Conservation (phyloP, 2,329 filamentous ascomycete species). For the Curvularia sp. region DNA sequence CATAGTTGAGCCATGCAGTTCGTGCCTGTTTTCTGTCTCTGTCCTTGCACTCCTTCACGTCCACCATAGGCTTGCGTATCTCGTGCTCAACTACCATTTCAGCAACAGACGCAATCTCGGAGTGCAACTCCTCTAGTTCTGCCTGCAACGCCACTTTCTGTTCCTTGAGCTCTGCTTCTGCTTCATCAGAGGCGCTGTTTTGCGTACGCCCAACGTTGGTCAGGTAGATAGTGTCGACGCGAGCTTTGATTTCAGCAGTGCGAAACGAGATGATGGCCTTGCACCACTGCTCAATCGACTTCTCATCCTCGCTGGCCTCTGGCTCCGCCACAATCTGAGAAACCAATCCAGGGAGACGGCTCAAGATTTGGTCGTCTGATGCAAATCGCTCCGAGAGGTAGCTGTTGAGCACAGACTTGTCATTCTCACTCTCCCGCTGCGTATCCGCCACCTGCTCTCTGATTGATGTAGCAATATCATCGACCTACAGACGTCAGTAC, state of each 20-base stretch:
- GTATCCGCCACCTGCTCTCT: conserved; percentile 48
- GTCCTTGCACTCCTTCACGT: conserved; percentile 47
- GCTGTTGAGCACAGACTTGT: conserved; percentile 57
- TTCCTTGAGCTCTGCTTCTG: conserved; percentile 56
- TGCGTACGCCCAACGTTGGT: conserved; percentile 41
- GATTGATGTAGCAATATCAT: conserved; percentile 41
- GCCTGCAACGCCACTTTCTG: conserved; percentile 64
- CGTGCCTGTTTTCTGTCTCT: conserved; percentile 47
- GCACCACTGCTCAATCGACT: conserved; percentile 64
- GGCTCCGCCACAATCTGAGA: conserved; percentile 62
- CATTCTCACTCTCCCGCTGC: conserved; percentile 59
- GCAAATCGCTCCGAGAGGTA: conserved; percentile 61
- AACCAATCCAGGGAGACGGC: conserved; percentile 70
- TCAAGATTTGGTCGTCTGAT: conserved; percentile 70
- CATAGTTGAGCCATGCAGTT: conserved; percentile 54
- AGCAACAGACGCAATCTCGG: conserved; percentile 72
- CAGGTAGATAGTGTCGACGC: conserved; percentile 63
- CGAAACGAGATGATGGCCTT: conserved; percentile 52
- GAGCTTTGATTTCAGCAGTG: conserved; percentile 52
- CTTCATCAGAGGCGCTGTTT: conserved; percentile 14
- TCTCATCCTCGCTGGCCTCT: conserved; percentile 61
- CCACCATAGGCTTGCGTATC: conserved; percentile 67
- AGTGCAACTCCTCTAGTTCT: conserved; percentile 73
- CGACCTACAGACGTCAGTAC: conserved; percentile 30
- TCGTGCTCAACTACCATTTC: conserved; percentile 76